Evolutionary conservation across 2,329 filamentous ascomycete species (phyloP).

Genomic region (Pyrenochaeta sp.): DNA sequence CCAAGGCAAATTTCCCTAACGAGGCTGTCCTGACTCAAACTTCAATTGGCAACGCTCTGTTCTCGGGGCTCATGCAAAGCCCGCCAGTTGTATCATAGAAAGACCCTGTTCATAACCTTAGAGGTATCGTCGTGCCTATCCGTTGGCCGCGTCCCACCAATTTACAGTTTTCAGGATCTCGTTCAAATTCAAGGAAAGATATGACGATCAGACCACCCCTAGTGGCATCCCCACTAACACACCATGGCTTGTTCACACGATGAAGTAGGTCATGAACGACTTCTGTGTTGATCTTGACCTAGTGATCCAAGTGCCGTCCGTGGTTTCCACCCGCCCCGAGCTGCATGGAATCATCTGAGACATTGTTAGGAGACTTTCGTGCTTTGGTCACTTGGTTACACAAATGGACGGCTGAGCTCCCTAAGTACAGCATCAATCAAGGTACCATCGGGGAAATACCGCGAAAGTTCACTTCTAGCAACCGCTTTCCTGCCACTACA

Average conservation of each 20-base stretch:
- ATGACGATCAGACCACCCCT: background rate
- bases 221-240: slow-evolving; percentile 1
- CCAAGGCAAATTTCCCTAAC: slow-evolving; percentile 5
- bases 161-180: background rate
- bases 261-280: background rate
- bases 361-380: slow-evolving; percentile 19
- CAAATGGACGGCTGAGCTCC: slow-evolving; percentile 25
- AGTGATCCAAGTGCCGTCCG: background rate
- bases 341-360: slow-evolving; percentile 17
- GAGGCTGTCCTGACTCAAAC: background rate
- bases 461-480: background rate
- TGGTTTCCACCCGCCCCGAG: background rate
- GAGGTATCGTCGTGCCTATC: background rate
- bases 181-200: background rate
- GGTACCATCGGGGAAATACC: slow-evolving; percentile 1
- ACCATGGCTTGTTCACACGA: slow-evolving; percentile 15
- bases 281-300: background rate
- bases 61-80: background rate
- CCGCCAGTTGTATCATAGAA: background rate
- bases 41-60: background rate
- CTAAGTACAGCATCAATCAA: slow-evolving; percentile 2
- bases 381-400: slow-evolving; percentile 33
- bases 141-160: background rate
- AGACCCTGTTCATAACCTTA: background rate
- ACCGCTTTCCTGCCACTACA: slow-evolving; percentile 3